A percentile compares a stretch with the other conserved stretches of the same genome.
phyloP scores from a whole-genome alignment of 306 rosid species.

The Coriaria nepalensis region DNA sequence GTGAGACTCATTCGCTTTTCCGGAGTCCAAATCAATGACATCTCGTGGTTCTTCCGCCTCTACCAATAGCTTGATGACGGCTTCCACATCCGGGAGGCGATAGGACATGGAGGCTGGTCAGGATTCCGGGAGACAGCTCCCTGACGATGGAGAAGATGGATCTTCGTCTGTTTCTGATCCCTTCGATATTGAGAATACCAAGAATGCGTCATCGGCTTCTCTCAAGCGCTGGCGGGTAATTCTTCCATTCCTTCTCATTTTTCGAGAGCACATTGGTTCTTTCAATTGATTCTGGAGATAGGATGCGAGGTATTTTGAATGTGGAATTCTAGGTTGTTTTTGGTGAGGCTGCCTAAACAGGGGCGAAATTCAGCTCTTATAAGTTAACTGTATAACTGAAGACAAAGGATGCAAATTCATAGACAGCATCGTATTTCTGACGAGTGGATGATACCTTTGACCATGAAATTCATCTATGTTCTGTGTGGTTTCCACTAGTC shows the following conservation, averaged over 20 bases:
- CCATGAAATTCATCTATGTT: background rate
- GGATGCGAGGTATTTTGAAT: no score
- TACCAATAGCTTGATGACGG: conserved; percentile 25
- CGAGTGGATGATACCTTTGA: no score
- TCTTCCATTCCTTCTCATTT: background rate
- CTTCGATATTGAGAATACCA: conserved; percentile 57
- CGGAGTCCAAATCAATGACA: conserved; percentile 15
- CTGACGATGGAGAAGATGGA: conserved; percentile 11
- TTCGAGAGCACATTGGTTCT: background rate
- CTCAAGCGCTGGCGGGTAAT: conserved; percentile 76
- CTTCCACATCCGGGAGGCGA: conserved; percentile 10
- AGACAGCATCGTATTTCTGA: no score
- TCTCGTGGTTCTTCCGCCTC: conserved; percentile 49
- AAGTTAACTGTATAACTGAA: background rate
- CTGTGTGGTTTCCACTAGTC: conserved; percentile 14
- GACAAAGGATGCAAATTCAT: background rate
- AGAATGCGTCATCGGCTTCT: conserved; percentile 54
- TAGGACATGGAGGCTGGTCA: conserved; percentile 19
- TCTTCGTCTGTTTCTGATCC: conserved; percentile 29
- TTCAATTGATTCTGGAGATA: background rate
- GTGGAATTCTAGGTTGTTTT: no score
- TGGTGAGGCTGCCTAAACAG: no score
- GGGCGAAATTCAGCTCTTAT: background rate
- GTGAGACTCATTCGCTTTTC: background rate
- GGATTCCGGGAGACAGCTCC: background rate